Evolutionary conservation across 2,329 filamentous ascomycete species (phyloP), one percentile per base, ranked within the genome.

Genomic region (Taxawa tesnikishii): DNA sequence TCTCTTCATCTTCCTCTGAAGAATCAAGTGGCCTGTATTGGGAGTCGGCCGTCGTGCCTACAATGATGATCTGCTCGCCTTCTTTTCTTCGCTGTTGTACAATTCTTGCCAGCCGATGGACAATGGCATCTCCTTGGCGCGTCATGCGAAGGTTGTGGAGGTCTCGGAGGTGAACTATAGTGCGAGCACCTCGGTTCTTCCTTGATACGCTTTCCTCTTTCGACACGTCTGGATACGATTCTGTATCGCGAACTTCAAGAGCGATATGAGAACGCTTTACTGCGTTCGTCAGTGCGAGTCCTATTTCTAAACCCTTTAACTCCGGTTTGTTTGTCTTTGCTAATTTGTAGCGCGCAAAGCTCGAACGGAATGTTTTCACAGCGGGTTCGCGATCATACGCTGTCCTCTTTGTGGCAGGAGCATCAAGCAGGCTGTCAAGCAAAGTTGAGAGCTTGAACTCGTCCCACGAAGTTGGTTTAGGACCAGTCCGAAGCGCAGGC

Each of bases 61-160:
- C 58, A 12, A 94, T 67, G 34, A 87, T 68, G 31, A 94, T 69
- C 37, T 71, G 72, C 43, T 76, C 70, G 4, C 85, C 85, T 24
- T 73, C 67, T 33, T 69, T 67, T 64, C 87, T 80, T 36, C 78
- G 68, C 37, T 72, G 70, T 45, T 87, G 78, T 15, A 93, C 73
- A 5, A 80, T 64, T 29, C 72, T 68, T 32, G 82, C 75, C 9
- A 98, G 59, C 37, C 78, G 74, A 25, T 66, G 61, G 6, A 94
- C 59, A 18, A 96, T 70, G 14, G 70, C 67, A 2, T 71, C 65
- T 8, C 84, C 83, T 36, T 83, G 75, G 5, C 69, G 54, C 1
- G 80, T 77, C 48, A 71, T 70, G 44, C 69, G 73, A 6, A 98
- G 65, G 41, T 92, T 83, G 32, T 81, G 75, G 47, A 84, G 81